Conservation (phyloP, 208 protist genomes). For the Trypanosoma lewisi region DNA sequence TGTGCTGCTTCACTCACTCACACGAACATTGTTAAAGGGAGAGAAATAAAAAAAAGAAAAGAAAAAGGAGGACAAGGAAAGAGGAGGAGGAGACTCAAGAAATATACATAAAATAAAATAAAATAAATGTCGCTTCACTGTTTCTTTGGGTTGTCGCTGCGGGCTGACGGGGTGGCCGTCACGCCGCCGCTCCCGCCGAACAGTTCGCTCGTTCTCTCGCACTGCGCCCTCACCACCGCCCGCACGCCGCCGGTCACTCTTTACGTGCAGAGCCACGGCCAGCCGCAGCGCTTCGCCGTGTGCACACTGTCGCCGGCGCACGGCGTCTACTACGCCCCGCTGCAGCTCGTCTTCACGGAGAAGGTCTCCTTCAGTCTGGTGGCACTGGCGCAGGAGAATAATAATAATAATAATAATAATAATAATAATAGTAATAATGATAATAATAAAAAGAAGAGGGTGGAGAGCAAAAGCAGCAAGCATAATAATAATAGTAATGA, state of each 20-base stretch:
- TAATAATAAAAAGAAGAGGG: background rate
- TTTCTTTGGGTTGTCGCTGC: slow-evolving; percentile 78
- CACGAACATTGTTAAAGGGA: too few relatives aligned
- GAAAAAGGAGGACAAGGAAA: background rate
- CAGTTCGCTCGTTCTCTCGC: slow-evolving; percentile 65
- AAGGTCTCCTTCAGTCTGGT: slow-evolving; percentile 63
- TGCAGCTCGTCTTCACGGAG: slow-evolving; percentile 71
- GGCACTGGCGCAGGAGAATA: slow-evolving; percentile 8
- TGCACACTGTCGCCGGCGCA: slow-evolving; percentile 49
- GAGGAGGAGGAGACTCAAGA: slow-evolving; percentile 1
- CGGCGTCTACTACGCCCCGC: slow-evolving; percentile 47
- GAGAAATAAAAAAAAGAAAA: too few relatives aligned
- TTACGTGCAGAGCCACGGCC: slow-evolving; percentile 64
- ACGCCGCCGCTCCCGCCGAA: slow-evolving; percentile 57
- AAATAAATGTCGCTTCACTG: slow-evolving; percentile 68
- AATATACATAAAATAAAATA: slow-evolving; percentile 12
- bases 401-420: slow-evolving; percentile 1
- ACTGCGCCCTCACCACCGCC: slow-evolving; percentile 58
- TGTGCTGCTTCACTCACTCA: background rate
- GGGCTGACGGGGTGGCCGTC: slow-evolving; percentile 50
- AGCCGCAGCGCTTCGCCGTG: slow-evolving; percentile 54
- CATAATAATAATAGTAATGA: background rate
- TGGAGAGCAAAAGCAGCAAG: slow-evolving; percentile 1
- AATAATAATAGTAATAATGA: background rate
- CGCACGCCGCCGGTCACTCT: slow-evolving; percentile 43